Evolutionary conservation across 805 yeast genomes (phyloP).

Genomic region (Kodamaea hsintzibuensis): DNA sequence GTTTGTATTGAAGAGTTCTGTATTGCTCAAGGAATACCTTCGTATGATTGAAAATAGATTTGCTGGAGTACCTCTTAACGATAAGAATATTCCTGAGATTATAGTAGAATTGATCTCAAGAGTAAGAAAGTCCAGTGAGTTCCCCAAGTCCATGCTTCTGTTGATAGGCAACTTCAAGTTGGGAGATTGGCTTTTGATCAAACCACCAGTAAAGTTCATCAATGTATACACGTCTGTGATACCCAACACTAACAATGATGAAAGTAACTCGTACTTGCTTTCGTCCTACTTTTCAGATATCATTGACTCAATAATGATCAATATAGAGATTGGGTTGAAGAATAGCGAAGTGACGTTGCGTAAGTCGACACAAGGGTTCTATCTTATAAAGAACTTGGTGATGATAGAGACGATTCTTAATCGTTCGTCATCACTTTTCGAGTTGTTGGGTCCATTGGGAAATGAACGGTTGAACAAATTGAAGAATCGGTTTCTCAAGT

Average conservation of each 20-base stretch:
- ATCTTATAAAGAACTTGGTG: constrained; percentile 68
- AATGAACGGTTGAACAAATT: constrained; percentile 63
- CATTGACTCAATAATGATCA: constrained; percentile 68
- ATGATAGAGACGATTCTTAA: constrained; percentile 73
- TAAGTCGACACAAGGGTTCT: constrained; percentile 62
- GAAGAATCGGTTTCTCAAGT: constrained; percentile 69
- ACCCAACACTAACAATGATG: constrained; percentile 33
- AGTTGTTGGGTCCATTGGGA: constrained; percentile 60
- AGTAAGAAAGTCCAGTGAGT: constrained; percentile 64
- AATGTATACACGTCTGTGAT: constrained; percentile 50
- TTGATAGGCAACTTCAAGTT: constrained; percentile 54
- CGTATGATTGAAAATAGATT: constrained; percentile 55
- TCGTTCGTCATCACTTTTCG: constrained; percentile 52
- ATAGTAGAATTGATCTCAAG: constrained; percentile 73
- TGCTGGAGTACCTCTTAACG: constrained; percentile 56
- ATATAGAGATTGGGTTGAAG: constrained; percentile 62
- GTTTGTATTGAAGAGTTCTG: constrained; percentile 24
- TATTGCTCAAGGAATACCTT: constrained; percentile 58
- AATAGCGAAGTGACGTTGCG: constrained; percentile 26
- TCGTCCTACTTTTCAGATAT: constrained; percentile 74
- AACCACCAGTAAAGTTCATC: constrained; percentile 52
- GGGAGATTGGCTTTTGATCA: constrained; percentile 68
- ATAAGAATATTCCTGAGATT: constrained; percentile 68
- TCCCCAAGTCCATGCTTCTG: constrained; percentile 49
- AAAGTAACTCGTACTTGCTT: constrained; percentile 51